These are phyloP conservation scores for Ricinus communis DNA, from an alignment of 345 rosid genomes.

Conservation along the genomic window DNA sequence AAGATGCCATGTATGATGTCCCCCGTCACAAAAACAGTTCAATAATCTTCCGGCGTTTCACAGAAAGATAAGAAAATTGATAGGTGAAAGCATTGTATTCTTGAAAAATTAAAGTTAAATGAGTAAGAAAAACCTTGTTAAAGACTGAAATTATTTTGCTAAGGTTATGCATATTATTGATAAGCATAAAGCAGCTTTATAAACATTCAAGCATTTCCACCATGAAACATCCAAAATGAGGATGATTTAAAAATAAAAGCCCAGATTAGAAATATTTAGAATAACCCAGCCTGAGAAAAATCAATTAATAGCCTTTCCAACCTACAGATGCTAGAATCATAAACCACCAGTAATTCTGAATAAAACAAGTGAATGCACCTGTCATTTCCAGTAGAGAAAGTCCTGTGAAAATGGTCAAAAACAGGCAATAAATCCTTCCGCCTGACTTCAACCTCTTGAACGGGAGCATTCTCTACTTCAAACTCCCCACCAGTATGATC, in stretches of 20 bases:
- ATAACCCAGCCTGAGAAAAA: too few species aligned
- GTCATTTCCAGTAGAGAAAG: slow-evolving; percentile 50
- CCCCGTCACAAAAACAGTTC: background rate
- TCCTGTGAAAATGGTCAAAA: slow-evolving; percentile 67
- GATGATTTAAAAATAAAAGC: too few species aligned
- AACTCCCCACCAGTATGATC: slow-evolving; percentile 55
- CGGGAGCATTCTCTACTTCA: slow-evolving; percentile 66
- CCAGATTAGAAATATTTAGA: too few species aligned
- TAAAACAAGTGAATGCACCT: slow-evolving; percentile 40
- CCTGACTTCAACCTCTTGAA: slow-evolving; percentile 72
- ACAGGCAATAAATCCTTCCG: slow-evolving; percentile 79
- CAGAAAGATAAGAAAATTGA: background rate
- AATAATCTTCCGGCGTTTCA: too few species aligned
- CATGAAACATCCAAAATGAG: too few species aligned
- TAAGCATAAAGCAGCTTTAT: too few species aligned
- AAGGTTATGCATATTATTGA: too few species aligned
- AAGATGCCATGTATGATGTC: background rate
- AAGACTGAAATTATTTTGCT: too few species aligned
- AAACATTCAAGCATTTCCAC: too few species aligned
- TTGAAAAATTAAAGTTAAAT: background rate
- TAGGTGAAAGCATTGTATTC: background rate
- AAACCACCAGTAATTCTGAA: background rate
- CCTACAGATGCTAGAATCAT: too few species aligned
- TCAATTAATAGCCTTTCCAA: too few species aligned
- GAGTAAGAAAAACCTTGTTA: background rate